Evolutionary conservation across 805 yeast species (phyloP).

Genomic region (Lachancea cidri): DNA sequence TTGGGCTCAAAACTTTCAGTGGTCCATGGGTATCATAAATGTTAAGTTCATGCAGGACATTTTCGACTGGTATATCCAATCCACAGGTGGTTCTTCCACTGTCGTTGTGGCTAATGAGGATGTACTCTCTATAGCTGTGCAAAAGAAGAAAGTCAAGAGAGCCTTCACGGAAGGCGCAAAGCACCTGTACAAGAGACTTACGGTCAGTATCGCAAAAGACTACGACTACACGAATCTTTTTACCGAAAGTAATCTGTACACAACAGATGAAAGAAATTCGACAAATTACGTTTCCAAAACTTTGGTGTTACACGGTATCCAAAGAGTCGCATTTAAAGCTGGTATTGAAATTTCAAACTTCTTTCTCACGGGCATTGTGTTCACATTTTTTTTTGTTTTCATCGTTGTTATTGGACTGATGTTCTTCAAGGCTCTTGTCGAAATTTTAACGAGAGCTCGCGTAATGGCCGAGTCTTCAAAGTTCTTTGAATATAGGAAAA

Average conservation of each 20-base stretch:
- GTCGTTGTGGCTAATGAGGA: constrained; percentile 62
- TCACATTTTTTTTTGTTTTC: constrained; percentile 73
- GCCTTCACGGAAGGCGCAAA: constrained; percentile 9
- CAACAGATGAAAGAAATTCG: constrained; percentile 64
- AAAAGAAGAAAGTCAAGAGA: constrained; percentile 41
- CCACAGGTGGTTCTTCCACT: constrained; percentile 88
- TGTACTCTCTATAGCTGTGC: constrained; percentile 78
- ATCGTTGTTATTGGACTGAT: constrained; percentile 50
- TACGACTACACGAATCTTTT: constrained; percentile 47
- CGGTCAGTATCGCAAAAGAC: constrained; percentile 30
- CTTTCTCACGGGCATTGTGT: constrained; percentile 81
- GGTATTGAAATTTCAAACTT: constrained; percentile 80
- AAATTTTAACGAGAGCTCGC: constrained; percentile 52
- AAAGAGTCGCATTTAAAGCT: constrained; percentile 82
- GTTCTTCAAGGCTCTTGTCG: constrained; percentile 66
- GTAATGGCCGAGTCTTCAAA: constrained; percentile 52
- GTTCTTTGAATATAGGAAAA: constrained; percentile 70
- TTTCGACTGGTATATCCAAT: constrained; percentile 89
- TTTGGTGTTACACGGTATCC: constrained; percentile 81
- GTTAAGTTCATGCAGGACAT: constrained; percentile 73
- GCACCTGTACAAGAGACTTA: constrained; percentile 34
- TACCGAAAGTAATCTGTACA: constrained; percentile 49
- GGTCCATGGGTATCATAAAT: constrained; percentile 91
- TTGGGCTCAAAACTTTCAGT: constrained; percentile 94
- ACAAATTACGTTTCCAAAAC: constrained; percentile 58